Evolutionary conservation across 2,329 filamentous ascomycete species (phyloP), one percentile per base, ranked within the genome.

Genomic region (Xylariaceae sp.): DNA sequence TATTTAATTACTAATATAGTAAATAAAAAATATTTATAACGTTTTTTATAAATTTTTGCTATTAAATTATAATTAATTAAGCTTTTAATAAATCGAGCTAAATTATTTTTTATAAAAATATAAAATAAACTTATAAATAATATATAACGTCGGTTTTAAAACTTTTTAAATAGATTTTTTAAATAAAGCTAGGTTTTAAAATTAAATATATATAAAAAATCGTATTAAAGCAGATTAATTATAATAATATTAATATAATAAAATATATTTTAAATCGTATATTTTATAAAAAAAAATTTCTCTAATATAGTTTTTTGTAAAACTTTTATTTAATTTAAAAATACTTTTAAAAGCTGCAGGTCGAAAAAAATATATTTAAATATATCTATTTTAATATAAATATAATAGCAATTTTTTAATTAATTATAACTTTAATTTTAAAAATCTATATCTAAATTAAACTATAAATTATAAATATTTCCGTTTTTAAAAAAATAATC

Each of bases 401-500:
- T 16, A 5, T 34, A n/a, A 23, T 44, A 50, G 34, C 33, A 47
- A 3, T 41, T 3, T 8, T 16, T 37, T 1, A 47, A 22, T 19
- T 45, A 45, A 17, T 67, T 71, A 38, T 65, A 37, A 49, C 70
- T 76, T 5, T 77, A 55, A 16, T 42, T 55, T 1, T 76, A 67
- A 34, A 79, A 66, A 17, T 71, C 64, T 29, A 52, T 42, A 1
- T 61, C 57, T 22, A 61, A 43, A 17, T 67, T 61, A 5, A 67
- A 57, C 60, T 61, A 66, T 0, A 71, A n/a, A 0, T 58, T 41
- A 0, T 38, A 6, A 0, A 70, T 48, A 0, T 69, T 67, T 0
- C 55, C 47, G 2, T 67, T 64, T 6, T 65, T 65, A 3, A 74
- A 19, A 0, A 78, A 59, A 37, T 72, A 77, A 10, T 77, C 73